Evolutionary conservation across 2,329 filamentous ascomycete species (phyloP).

Genomic region (Lasiodiplodia gonubiensis): DNA sequence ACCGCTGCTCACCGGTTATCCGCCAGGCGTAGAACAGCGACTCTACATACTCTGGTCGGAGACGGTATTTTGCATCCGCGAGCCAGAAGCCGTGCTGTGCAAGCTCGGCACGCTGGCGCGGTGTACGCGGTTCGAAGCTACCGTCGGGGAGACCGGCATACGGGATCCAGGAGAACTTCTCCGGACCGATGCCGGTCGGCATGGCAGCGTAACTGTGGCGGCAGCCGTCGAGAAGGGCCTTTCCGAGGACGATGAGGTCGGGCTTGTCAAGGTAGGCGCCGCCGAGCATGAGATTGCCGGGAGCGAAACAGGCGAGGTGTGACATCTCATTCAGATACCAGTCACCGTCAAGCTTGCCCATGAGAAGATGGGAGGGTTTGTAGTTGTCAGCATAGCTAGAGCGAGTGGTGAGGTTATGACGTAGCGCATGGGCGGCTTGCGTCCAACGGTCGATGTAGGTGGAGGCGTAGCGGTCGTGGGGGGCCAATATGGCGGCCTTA

Average conservation of each 20-base stretch:
- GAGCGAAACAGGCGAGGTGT: constrained; percentile 49
- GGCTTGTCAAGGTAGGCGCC: constrained; percentile 41
- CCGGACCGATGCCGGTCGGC: constrained; percentile 47
- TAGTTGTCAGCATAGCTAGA: constrained; percentile 43
- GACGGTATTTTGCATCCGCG: constrained; percentile 41
- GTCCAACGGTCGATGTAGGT: constrained; percentile 44
- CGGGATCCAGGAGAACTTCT: constrained; percentile 47
- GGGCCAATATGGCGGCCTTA: constrained; percentile 48
- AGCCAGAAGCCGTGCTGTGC: constrained; percentile 43
- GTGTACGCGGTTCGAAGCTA: constrained; percentile 38
- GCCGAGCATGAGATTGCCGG: constrained; percentile 49
- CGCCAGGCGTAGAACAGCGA: constrained; percentile 50
- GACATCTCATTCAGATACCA: constrained; percentile 47
- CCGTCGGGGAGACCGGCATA: constrained; percentile 43
- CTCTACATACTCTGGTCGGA: constrained; percentile 49
- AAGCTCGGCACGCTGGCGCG: constrained; percentile 40
- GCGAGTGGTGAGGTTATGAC: constrained; percentile 43
- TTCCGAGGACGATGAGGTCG: constrained; percentile 44
- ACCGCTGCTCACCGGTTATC: constrained; percentile 47
- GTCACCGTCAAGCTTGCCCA: constrained; percentile 42
- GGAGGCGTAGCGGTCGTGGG: constrained; percentile 42
- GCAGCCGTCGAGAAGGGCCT: constrained; percentile 49
- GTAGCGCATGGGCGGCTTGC: constrained; percentile 44
- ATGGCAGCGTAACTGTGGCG: constrained; percentile 46
- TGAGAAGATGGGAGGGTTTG: constrained; percentile 47